Evolutionary conservation across 1,284 basidiomycete genomes (phyloP), one percentile per base, ranked within the genome.

Genomic region (Rhodofomes roseus): DNA sequence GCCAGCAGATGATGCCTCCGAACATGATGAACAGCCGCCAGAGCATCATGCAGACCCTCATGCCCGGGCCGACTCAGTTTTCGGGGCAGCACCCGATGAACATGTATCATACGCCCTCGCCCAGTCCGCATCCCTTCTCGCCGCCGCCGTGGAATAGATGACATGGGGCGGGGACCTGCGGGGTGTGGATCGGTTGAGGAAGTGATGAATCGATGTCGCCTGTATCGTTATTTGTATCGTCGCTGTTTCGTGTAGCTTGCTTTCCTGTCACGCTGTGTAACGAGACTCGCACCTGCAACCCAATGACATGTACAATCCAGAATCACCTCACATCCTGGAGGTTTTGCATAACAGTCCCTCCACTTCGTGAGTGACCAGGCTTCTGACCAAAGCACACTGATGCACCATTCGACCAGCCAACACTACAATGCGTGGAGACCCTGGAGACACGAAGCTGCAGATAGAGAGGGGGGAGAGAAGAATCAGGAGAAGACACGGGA

Each of bases 181-280:
- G 43, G 14, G 31, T 5, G 11, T 34, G 31, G 11, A 34, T 11
- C 11, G 31, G 31, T 5, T 5, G 31, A 34, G 31, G 18, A n/a
- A 6, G 16, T 29, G 23, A 2, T 14, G 12, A 25, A n/a, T n/a
- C n/a, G 27, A 34, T 25, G 18, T 31, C 48, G 12, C 25, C 8
- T 52, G 50, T 52, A 52, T 52, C 50, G 50, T 52, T 52, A 52
- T 52, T 52, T 20, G 50, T 52, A 36, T 52, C 34, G 31, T 36
- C 50, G 34, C 34, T 52, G 48, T 51, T 34, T 31, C 12, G 18
- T 51, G 31, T 52, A 52, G 50, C 50, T 37, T 52, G 50, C 50
- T 52, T 52, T 52, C 46, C 22, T 48, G 37, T 39, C 37, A 39
- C 25, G 46, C 46, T 48, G 46, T 48, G 46, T 48, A 48, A 18